Percentiles rank a stretch among this genome's conserved stretches.
These are phyloP conservation scores for Entrophospora sp. DNA, from an alignment of 192 early-diverging fungal species.

Conservation along the genomic window DNA sequence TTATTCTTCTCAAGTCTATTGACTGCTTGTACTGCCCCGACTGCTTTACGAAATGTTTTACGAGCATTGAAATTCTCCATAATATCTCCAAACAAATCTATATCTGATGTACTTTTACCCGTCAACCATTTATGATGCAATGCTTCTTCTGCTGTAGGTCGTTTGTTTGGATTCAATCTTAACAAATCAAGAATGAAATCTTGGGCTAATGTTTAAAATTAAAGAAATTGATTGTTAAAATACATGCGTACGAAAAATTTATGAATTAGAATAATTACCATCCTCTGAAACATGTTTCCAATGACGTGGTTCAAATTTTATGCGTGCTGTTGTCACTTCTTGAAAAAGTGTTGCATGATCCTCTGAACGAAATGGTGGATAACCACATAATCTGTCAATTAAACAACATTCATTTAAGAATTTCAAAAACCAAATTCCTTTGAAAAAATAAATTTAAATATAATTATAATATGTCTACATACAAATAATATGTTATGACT, in stretches of 20 bases:
- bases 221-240: too few species aligned
- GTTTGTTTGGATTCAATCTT: conserved; percentile 55
- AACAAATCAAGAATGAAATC: conserved; percentile 67
- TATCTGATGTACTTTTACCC: conserved; percentile 45
- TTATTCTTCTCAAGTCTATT: too few species aligned
- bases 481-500: conserved; percentile 82
- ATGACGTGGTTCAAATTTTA: conserved; percentile 64
- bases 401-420: too few species aligned
- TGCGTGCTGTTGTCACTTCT: conserved; percentile 53
- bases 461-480: too few species aligned
- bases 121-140: conserved; percentile 81
- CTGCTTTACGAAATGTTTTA: conserved; percentile 52
- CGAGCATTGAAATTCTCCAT: conserved; percentile 66
- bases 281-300: conserved; percentile 78
- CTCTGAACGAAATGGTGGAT: conserved; percentile 65
- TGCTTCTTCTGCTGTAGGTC: conserved; percentile 74
- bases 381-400: conserved; percentile 61
- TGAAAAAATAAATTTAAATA: too few species aligned
- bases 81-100: conserved; percentile 81
- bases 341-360: conserved; percentile 46
- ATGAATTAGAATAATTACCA: conserved; percentile 51
- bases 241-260: too few species aligned
- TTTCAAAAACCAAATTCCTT: too few species aligned
- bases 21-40: conserved; percentile 40
- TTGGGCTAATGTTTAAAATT: conserved; percentile 57